Evolutionary conservation across 2,329 filamentous ascomycete species (phyloP), one percentile per base, ranked within the genome.

Genomic region (Trichoderma cornu-damae): DNA sequence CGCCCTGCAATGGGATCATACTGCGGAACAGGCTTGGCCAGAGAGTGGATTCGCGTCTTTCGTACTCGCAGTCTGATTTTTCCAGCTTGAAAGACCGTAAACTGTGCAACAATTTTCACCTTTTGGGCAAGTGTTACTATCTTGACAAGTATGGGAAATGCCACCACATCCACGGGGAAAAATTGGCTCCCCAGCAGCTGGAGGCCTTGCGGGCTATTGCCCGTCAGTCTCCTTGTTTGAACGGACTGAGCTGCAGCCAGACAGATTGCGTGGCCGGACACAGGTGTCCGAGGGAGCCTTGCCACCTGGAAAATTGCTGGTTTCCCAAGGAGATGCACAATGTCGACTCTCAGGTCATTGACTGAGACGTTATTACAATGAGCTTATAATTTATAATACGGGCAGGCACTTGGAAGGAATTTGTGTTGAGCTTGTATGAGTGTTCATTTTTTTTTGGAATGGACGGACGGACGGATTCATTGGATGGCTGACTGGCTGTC

Each of bases 91-190:
- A 68, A 48, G 37, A 48, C 18, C 60, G 56, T 6, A 73, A 68
- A 35, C 61, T 70, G 16, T 73, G 71, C 62, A 72, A 73, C 50
- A 61, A 50, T 8, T 71, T 63, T 37, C 68, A 72, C 48, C 63
- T 73, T 3, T 49, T 69, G 12, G 67, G 65, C 1, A 58, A 52
- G 1, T 67, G 66, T 18, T 18, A 12, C 0, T 65, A 59, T 35
- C 28, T 60, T 9, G 30, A 48, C 1, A 35, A 7, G 26, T 51
- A 26, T 14, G 54, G 58, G 1, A 48, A 46, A 16, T 74, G 72
- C 40, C 51, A 38, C 2, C 64, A 72, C 37, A 56, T 61, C 2
- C 71, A 73, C 53, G 61, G 61, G 1, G 59, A 53, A 4, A 59
- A 46, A 24, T 59, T 71, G 20, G 62, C 18, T 20, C 44, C 26